Evolutionary conservation across 306 rosid genomes (phyloP), one percentile per base, ranked within the genome.

Genomic region (Fagus sylvatica): DNA sequence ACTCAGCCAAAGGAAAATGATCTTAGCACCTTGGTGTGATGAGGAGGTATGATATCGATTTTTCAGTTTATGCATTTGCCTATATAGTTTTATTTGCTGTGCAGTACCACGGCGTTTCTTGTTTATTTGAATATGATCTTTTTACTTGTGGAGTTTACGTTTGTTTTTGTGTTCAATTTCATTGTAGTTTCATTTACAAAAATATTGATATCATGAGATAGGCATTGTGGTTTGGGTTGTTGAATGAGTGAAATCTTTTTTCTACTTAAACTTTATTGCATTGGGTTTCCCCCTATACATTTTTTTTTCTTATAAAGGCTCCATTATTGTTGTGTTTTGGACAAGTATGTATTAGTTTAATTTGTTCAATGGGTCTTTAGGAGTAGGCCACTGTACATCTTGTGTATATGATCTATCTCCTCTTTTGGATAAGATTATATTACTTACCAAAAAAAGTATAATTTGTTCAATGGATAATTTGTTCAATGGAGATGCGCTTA

Each of bases 21-120:
- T 93, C 75, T 79, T 95, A 76, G 98, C 98, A 80, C 99, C 99
- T 64, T 95, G 99, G 99, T 93, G 97, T 76, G 97, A 95, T 62
- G 98, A 95, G 77, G 85, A 91, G 98, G 98, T 95, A 88, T 77
- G 76, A 7, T n/a, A 15, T 17, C 22, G 3, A 3, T 3, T 39
- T 60, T n/a, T 30, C 5, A 30, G 13, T 8, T 8, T 56, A 13
- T 15, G 32, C 39, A 71, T 17, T 34, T 40, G 13, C 41, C 19
- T 39, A 13, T 42, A 30, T 12, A 60, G 34, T 74, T 75, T 19
- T 1, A 75, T 53, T 34, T 73, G 65, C 9, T 72, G 51, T 51
- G 7, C 53, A 19, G 72, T 43, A 69, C 70, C 53, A 15, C 39
- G 40, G 4, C 2, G 49, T 16, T 62, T 61, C 79, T 15, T 40